Base-by-base conservation (phyloP, 495 filamentous ascomycete species). In the Aspergillus baeticus region DNA sequence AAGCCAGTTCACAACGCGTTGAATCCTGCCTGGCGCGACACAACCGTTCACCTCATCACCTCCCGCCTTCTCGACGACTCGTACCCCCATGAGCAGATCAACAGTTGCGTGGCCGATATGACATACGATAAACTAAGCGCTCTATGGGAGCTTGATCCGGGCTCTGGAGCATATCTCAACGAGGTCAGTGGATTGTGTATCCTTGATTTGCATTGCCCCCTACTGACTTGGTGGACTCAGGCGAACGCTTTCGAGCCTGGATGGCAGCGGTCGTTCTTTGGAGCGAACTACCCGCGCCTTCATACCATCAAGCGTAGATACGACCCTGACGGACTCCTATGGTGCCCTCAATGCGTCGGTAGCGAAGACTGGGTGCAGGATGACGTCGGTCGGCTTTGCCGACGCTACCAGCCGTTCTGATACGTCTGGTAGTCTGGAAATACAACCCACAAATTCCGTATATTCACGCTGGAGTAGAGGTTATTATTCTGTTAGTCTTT, bases 261-360 rank as follows among this genome's bases (percentile, higher is more conserved):
- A 29, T 83, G 70, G 71, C 69, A 76, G 48, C 58, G 63, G n/a
- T 65, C 67, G 6, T 81, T 82, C 63, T 85, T 72, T 67, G 83
- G 82, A 3, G 41, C 61, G 0, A 78, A 81, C 33, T 84, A 84
- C 59, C 57, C 59, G 3, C 64, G 70, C 11, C 63, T 84, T 54
- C 43, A 64, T 6, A 31, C 36, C 17, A 81, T 84, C 53, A 84
- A 85, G 63, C 63, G 72, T 41, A 48, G 43, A 20, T 57, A 55
- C 44, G 63, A 65, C 37, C 63, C 56, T 5, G 38, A 58, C 2
- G 45, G 23, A 26, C 17, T 65, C 1, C 35, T 65, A 1, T 60
- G 51, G 51, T 62, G 59, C 18, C 60, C 36, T 18, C 18, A 47
- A 1, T 62, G 63, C 22, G 63, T 63, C 8, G 63, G 60, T 4